Evolutionary conservation across 768 basidiomycete species (phyloP), one percentile per base, ranked within the genome.

Genomic region (Austroboletus festivus): DNA sequence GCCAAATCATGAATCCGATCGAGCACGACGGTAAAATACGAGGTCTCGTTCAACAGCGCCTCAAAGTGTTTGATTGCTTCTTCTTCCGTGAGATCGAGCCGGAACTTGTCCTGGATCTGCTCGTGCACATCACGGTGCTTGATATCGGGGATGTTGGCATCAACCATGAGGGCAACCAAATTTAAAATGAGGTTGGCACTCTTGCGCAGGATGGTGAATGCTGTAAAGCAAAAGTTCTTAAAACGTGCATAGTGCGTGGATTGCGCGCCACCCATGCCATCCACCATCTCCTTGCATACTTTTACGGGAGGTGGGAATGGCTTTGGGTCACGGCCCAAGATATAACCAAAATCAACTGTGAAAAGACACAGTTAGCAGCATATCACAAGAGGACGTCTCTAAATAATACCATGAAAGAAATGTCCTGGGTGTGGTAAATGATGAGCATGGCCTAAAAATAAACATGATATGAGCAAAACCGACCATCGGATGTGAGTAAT

Each of bases 211-310:
- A 91, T 93, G 45, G 88, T 89, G 71, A 98, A 98, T 1, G 93
- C 96, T n/a, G 95, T 98, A 68, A 94, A 95, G 66, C 92, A 96
- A 55, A 93, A 87, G 57, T 83, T 87, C 69, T 97, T 93, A 82
- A 99, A 99, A 24, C 94, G 86, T 21, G 85, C 81, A 67, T 97
- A 97, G 65, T 98, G 95, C n/a, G 87, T 80, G 6, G 93, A 95
- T 60, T 89, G 82, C 1, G 90, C 85, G 11, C 96, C 95, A n/a
- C 96, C 96, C 93, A 99, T 95, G 11, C 90, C 95, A 64, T 99
- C 96, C 0, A 98, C 92, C 96, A 98, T 99, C 64, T 98, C 96
- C 62, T 95, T 94, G 70, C 94, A 97, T 34, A 99, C 89, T 66
- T 99, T 99, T 56, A 98, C 94, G 12, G 93, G 90, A 6, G 96